These are phyloP conservation scores for Antonospora locustae DNA, from an alignment of 371 early-diverging fungal genomes.

Conservation along the genomic window DNA sequence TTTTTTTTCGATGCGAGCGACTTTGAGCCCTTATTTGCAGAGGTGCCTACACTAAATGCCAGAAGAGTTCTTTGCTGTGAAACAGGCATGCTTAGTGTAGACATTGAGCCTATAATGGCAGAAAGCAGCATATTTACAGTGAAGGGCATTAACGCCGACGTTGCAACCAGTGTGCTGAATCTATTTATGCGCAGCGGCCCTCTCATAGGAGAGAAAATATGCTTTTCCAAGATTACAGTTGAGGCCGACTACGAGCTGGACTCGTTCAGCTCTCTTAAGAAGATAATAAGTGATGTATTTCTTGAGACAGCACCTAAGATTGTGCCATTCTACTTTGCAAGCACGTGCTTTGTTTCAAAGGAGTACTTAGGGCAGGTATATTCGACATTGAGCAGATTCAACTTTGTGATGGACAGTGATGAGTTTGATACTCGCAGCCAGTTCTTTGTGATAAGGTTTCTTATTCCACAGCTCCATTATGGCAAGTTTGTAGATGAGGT, in stretches of 20 bases:
- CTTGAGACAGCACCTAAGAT: conserved; percentile 13
- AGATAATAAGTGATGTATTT: conserved; percentile 13
- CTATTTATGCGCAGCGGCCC: conserved; percentile 28
- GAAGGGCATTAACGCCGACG: too few relatives aligned
- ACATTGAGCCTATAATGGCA: background rate
- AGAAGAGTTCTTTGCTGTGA: too few relatives aligned
- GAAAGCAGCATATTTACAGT: too few relatives aligned
- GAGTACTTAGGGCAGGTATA: conserved; percentile 39
- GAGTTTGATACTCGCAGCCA: conserved; percentile 30
- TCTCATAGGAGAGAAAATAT: conserved; percentile 31
- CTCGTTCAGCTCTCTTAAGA: conserved; percentile 17
- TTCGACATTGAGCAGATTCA: conserved; percentile 27
- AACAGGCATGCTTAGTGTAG: background rate
- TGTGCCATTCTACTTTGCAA: conserved; percentile 30
- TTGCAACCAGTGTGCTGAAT: conserved; percentile 30
- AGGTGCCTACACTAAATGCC: too few relatives aligned
- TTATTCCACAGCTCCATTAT: conserved; percentile 36
- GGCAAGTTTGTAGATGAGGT: conserved; percentile 31
- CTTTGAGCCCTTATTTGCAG: too few relatives aligned
- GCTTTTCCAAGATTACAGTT: conserved; percentile 16
- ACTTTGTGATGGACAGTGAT: conserved; percentile 17
- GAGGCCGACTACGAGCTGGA: background rate
- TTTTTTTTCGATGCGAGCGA: conserved; percentile 14
- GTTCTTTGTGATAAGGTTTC: conserved; percentile 30
- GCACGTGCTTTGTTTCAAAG: conserved; percentile 10